A percentile compares a stretch with the other conserved stretches of the same genome.
Evolutionary conservation across 192 early-diverging fungal genomes (phyloP).

Genomic region (Linnemannia exigua): DNA sequence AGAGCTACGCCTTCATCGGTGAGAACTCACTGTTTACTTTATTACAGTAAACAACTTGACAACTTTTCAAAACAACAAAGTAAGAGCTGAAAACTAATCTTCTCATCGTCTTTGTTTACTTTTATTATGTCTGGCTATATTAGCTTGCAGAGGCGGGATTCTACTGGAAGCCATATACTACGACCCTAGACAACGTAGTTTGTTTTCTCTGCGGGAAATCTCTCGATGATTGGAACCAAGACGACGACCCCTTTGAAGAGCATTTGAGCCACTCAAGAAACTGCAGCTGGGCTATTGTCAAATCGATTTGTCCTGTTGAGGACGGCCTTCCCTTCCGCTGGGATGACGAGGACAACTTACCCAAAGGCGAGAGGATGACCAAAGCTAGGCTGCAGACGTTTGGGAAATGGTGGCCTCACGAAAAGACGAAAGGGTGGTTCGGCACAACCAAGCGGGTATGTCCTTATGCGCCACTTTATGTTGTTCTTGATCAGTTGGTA

Average conservation of each 20-base stretch:
- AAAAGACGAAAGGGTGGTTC: constrained; percentile 32
- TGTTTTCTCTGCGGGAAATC: constrained; percentile 57
- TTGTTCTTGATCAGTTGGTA: neutral
- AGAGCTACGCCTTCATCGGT: constrained; percentile 23
- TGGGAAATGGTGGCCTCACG: constrained; percentile 59
- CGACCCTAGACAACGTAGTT: constrained; percentile 49
- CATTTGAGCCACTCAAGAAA: constrained; percentile 30
- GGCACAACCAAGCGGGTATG: constrained; percentile 43
- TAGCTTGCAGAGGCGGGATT: constrained; percentile 58
- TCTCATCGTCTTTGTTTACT: neutral
- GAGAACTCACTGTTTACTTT: neutral
- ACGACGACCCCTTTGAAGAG: constrained; percentile 42
- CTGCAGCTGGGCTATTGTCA: constrained; percentile 52
- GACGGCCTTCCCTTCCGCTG: constrained; percentile 41
- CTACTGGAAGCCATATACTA: constrained; percentile 27
- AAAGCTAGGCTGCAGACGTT: constrained; percentile 53
- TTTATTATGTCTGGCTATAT: neutral
- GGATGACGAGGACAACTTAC: constrained; percentile 45
- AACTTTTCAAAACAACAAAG: neutral
- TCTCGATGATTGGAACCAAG: constrained; percentile 40
- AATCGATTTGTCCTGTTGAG: constrained; percentile 9
- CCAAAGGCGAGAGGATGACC: constrained; percentile 45
- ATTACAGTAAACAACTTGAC: neutral
- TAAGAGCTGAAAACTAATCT: neutral
- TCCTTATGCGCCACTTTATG: neutral